phyloP scores from a whole-genome alignment of 345 rosid genomes.

The Turnera subulata region DNA sequence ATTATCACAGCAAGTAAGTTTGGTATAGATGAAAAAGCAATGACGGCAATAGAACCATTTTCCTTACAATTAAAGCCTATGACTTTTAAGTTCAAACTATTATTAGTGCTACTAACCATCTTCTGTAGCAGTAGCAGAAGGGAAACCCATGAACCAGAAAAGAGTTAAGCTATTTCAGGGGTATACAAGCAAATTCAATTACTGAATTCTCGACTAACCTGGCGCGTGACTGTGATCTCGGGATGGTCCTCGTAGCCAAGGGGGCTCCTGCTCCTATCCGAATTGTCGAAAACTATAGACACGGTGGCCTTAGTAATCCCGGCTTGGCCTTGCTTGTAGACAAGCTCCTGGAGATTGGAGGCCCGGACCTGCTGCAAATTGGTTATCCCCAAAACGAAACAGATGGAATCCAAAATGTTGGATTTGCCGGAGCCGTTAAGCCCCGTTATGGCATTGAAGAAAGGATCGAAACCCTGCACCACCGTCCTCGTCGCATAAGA shows the following conservation, averaged over 20 bases:
- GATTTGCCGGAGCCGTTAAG: conserved; percentile 98
- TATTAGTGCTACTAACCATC: no score
- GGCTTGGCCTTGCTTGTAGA: conserved; percentile 99
- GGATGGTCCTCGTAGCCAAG: conserved; percentile 83
- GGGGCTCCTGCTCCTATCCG: conserved; percentile 75
- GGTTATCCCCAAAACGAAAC: conserved; percentile 96
- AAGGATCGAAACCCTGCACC: conserved; percentile 87
- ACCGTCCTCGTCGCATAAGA: conserved; percentile 95
- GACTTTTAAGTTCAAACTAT: no score
- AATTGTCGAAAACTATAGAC: conserved; percentile 77
- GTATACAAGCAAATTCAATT: no score
- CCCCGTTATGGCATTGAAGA: conserved; percentile 95
- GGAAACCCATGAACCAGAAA: no score
- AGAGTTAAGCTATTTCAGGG: no score
- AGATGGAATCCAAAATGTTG: conserved; percentile 94
- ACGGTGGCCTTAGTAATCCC: conserved; percentile 97
- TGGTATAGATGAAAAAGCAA: no score
- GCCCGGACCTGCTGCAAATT: conserved; percentile 99
- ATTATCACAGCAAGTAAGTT: no score
- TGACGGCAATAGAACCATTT: no score
- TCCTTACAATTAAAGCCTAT: no score
- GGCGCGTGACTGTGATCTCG: conserved; percentile 89
- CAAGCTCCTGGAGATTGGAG: conserved; percentile 93
- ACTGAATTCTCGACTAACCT: no score
- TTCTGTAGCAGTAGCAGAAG: no score